Evolutionary conservation across 1,139 yeast species (phyloP).

Genomic region (Blastobotrys elegans): DNA sequence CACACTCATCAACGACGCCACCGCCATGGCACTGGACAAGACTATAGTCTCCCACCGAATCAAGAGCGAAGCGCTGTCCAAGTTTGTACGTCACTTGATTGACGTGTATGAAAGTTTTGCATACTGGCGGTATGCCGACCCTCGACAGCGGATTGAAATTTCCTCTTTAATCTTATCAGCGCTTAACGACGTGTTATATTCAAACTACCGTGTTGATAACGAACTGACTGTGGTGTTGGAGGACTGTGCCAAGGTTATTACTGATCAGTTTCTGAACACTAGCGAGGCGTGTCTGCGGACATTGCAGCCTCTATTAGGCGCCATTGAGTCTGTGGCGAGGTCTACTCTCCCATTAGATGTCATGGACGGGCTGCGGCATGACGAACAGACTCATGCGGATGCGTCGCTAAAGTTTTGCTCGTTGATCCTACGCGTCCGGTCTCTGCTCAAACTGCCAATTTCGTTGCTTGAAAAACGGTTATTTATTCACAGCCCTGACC

Average conservation of each 20-base stretch:
- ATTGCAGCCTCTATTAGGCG: constrained; percentile 49
- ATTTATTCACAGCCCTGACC: constrained; percentile 50
- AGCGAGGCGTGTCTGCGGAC: constrained; percentile 51
- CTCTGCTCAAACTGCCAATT: constrained; percentile 44
- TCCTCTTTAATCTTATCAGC: constrained; percentile 54
- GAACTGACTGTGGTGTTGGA: constrained; percentile 44
- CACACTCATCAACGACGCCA: constrained; percentile 50
- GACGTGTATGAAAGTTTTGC: constrained; percentile 69
- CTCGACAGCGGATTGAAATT: constrained; percentile 56
- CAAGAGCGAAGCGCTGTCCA: constrained; percentile 53
- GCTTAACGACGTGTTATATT: constrained; percentile 50
- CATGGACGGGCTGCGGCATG: constrained; percentile 34
- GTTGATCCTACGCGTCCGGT: constrained; percentile 50
- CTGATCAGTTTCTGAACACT: constrained; percentile 53
- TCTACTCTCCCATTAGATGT: constrained; percentile 40
- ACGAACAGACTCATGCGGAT: constrained; percentile 32
- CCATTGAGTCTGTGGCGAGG: constrained; percentile 46
- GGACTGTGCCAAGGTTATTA: constrained; percentile 46
- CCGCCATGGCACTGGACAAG: constrained; percentile 36
- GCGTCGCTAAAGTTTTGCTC: constrained; percentile 42
- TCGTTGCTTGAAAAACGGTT: constrained; percentile 62
- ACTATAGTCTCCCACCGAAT: constrained; percentile 40
- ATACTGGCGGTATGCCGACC: constrained; percentile 59
- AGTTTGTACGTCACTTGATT: constrained; percentile 52
- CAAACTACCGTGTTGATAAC: constrained; percentile 48